Evolutionary conservation across 176 grass and related monocot species (phyloP), one percentile per base, ranked within the genome.

Genomic region (Triticum aestivum): DNA sequence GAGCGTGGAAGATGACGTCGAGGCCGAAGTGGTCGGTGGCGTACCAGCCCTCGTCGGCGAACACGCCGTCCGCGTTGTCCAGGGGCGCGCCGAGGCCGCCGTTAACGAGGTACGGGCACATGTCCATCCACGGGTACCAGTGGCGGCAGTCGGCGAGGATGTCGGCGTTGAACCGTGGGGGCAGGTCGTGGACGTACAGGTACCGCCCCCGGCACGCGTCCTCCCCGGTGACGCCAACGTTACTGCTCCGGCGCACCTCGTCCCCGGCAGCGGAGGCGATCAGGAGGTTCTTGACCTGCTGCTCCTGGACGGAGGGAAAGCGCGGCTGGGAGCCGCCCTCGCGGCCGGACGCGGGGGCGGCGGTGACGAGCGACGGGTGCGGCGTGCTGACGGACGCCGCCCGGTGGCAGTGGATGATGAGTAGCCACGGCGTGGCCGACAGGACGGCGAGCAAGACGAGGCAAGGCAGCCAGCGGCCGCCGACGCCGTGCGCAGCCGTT

Each of bases 1-100:
- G 90, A 47, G 56, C 66, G 86, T 88, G 86, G 93, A 95, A 95
- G 80, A 95, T 86, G 83, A 90, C 65, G 82, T 95, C 93, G 7
- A 95, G 90, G n/a, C 86, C 90, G 74, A 92, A 95, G 73, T 95
- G 93, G 86, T 95, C 91, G 23, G 93, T 95, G 75, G 90, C 90
- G 73, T 95, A 95, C 93, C 93, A 95, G 0, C 93, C 90, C 6
- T 47, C 11, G 79, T 95, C 89, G 27, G 71, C 91, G 90, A 92
- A 92, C 35, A 86, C 86, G 34, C 93, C 88, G 47, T 92, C 88
- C 7, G 76, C 8, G 65, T 95, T 90, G 75, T 90, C 84, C 20
- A 92, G 37, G 34, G 83, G 83, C 69, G 73, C 64, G 5, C 93
- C 93, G 5, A 95, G 88, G 17, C 93, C 93, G 29, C 63, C 93